Evolutionary conservation across 2,329 filamentous ascomycete genomes (phyloP).

Genomic region (Scytalidium sp.): DNA sequence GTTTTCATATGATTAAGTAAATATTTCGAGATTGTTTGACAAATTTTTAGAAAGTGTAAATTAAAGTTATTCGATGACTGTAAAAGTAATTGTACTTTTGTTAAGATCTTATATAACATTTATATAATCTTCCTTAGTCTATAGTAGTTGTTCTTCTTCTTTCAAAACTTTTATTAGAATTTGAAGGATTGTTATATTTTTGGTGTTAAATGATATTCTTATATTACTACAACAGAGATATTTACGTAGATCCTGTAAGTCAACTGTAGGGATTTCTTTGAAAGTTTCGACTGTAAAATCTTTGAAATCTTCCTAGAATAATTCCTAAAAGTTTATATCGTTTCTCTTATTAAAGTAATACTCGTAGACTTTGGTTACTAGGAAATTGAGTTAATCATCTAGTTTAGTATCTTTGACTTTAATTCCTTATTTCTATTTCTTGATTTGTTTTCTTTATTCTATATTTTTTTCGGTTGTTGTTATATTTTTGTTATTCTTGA

Average conservation of each 20-base stretch:
- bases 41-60: too few species aligned
- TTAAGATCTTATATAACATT: too few species aligned
- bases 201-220: background rate
- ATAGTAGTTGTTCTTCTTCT: background rate
- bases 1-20: too few species aligned
- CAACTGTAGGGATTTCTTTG: background rate
- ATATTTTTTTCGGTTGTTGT: too few species aligned
- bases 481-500: too few species aligned
- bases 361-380: background rate
- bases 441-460: too few species aligned
- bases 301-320: background rate
- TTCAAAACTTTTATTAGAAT: background rate
- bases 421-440: too few species aligned
- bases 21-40: too few species aligned
- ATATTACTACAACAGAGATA: background rate
- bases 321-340: background rate
- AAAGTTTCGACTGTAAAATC: background rate
- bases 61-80: too few species aligned
- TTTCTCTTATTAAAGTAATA: background rate
- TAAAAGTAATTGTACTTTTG: too few species aligned
- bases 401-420: too few species aligned
- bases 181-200: background rate
- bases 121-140: background rate
- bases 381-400: background rate
- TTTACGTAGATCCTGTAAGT: background rate